Evolutionary conservation across 768 basidiomycete species (phyloP), one percentile per base, ranked within the genome.

Genomic region (Krasilnikovozyma curviuscula): DNA sequence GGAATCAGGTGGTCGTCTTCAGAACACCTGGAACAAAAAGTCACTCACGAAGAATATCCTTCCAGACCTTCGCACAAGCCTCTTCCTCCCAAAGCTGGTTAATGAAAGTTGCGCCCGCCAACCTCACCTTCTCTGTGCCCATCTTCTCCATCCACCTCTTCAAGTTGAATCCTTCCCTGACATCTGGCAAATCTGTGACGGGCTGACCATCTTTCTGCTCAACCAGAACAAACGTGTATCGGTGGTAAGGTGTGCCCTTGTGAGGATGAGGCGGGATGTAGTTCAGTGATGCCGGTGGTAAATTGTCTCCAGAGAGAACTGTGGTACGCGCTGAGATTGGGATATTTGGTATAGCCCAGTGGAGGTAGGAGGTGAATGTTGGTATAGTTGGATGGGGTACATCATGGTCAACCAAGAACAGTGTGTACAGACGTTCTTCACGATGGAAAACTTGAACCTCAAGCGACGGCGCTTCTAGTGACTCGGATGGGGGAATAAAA

Each of bases 191-290:
- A 16, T 30, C 25, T n/a, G 40, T 33, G 10, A 44, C 44, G 32
- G 30, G 30, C 0, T 6, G 3, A 7, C 12, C 31, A 23, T 14
- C 14, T 3, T 18, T 7, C 28, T 91, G 85, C 9, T 75, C 77
- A 40, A 89, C 70, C 25, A 91, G 67, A 25, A 91, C 67, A 37
- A 79, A 56, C 8, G 76, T 73, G 63, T 91, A 93, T 53, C 91
- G 84, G 65, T 98, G 91, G 65, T 83, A 86, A 0, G 76, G 75
- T 10, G 86, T 80, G 42, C 88, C 86, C 31, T 73, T 73, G 61
- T 85, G 81, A 3, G 91, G 91, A 55, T 93, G 86, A 4, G 89
- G 93, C 5, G 91, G 82, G 54, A 89, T 69, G 63, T 89, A 95
- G n/a, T n/a, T n/a, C n/a, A n/a, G n/a, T n/a, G n/a, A n/a, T n/a